These are phyloP conservation scores for Amborella trichopoda DNA, from an alignment of 164 flowering plant species.

Conservation along the genomic window DNA sequence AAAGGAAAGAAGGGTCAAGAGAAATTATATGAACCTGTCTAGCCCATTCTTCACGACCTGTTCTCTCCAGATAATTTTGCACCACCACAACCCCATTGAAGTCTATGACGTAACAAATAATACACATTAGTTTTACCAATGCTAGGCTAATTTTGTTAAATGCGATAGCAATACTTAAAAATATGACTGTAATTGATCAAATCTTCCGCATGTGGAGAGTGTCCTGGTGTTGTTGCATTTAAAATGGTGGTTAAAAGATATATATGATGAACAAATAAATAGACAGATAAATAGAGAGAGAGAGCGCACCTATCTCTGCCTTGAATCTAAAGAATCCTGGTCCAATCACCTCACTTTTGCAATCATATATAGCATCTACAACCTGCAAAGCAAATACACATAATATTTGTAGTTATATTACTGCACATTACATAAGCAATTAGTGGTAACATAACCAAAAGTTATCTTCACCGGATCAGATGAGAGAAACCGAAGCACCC, in stretches of 20 bases:
- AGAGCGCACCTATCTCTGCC: slow-evolving; percentile 81
- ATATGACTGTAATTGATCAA: too few species aligned
- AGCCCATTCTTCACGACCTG: slow-evolving; percentile 87
- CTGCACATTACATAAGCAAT: background rate
- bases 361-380: slow-evolving; percentile 91
- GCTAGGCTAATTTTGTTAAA: too few species aligned
- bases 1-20: too few species aligned
- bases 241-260: too few species aligned
- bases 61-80: slow-evolving; percentile 66
- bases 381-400: slow-evolving; percentile 52
- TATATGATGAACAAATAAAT: too few species aligned
- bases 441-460: too few species aligned
- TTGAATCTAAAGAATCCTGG: slow-evolving; percentile 97
- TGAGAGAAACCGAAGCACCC: slow-evolving; percentile 66
- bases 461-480: slow-evolving; percentile 88
- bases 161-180: too few species aligned
- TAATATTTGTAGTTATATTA: background rate
- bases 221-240: too few species aligned
- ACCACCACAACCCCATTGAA: slow-evolving; percentile 82
- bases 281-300: too few species aligned
- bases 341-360: slow-evolving; percentile 99
- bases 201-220: too few species aligned
- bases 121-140: too few species aligned
- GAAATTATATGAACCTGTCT: slow-evolving; percentile 66
- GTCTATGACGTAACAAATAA: too few species aligned